Base-by-base conservation (phyloP, 108 stramenopile species). In the Cyclostephanos invisitatus region DNA sequence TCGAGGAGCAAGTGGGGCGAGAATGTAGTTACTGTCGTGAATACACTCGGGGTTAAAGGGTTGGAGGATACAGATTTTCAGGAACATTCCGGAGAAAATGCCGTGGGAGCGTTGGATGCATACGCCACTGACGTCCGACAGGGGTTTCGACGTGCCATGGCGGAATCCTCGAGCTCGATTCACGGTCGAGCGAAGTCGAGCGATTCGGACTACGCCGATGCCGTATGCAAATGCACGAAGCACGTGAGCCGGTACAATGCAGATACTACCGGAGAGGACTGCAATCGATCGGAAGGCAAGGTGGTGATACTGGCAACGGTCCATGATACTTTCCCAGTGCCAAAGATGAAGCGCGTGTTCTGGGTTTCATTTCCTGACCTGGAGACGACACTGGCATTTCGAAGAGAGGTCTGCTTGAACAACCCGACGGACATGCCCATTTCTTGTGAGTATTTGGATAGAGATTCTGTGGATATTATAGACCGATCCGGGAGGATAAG, bases 251-350 rank as follows among this genome's bases (percentile, higher is more conserved):
- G 93, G 29, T 91, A 61, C 77, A 94, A 94, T 77, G 90, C 93
- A 3, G 91, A 94, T 74, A 91, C 91, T 12, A 53, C 40, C 36
- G 93, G 93, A 37, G 74, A 62, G 25, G 89, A 90, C 29, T 90
- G 87, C 64, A 89, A 88, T 79, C 88, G 93, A 15, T 90, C 89
- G 28, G 93, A 94, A 74, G 93, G 93, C 15, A 94, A 94, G 64
- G 91, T 94, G 12, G 36, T 94, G 61, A 90, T 94, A 56, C 67
- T 94, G 56, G 93, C 93, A 10, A 88, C 93, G 12, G 91, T 94
- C 2, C 93, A 94, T 68, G 91, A 94, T 65, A 94, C 93, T 2
- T 94, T 94, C 61, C 75, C 81, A 40, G 76, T 73, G 20, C 93
- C 93, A 28, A 53, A 67, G n/a, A 70, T 59, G 48, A 67, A 87